These are phyloP conservation scores for Cinchona pubescens DNA, from an alignment of 257 asterid species.

Conservation along the genomic window DNA sequence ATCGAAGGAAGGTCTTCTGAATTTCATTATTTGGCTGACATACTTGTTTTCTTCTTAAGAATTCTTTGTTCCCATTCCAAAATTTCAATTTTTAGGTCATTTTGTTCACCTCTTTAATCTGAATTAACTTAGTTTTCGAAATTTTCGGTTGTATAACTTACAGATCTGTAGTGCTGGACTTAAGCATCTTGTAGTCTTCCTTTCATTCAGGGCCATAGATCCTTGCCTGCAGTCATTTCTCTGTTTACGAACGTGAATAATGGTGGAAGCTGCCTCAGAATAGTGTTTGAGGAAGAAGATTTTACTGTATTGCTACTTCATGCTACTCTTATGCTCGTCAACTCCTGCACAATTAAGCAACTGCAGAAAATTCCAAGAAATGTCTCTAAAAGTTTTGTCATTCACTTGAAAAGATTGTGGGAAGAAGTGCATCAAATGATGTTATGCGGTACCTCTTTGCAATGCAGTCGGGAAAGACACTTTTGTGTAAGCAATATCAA, in stretches of 20 bases:
- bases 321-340: slow-evolving; percentile 51
- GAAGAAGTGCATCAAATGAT: slow-evolving; percentile 35
- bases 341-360: slow-evolving; percentile 49
- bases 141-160: neutral
- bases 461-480: slow-evolving; percentile 17
- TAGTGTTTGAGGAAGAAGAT: slow-evolving; percentile 39
- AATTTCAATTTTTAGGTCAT: neutral
- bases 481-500: slow-evolving; percentile 35
- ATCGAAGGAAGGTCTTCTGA: neutral
- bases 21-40: neutral
- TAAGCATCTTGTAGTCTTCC: slow-evolving; percentile 51
- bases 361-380: slow-evolving; percentile 43
- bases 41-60: neutral
- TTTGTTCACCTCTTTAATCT: neutral
- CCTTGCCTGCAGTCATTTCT: slow-evolving; percentile 28
- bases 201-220: slow-evolving; percentile 52
- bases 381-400: slow-evolving; percentile 30
- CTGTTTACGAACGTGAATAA: slow-evolving; percentile 22
- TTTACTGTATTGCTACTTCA: slow-evolving; percentile 39
- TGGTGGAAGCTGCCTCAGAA: slow-evolving; percentile 9
- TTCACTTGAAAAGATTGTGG: slow-evolving; percentile 43
- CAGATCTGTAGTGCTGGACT: slow-evolving; percentile 5
- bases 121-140: neutral
- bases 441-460: slow-evolving; percentile 23
- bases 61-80: neutral